Percentiles rank a stretch among this genome's conserved stretches.
Conservation (phyloP, 176 grass and related monocot species). For the Zea luxurians region DNA sequence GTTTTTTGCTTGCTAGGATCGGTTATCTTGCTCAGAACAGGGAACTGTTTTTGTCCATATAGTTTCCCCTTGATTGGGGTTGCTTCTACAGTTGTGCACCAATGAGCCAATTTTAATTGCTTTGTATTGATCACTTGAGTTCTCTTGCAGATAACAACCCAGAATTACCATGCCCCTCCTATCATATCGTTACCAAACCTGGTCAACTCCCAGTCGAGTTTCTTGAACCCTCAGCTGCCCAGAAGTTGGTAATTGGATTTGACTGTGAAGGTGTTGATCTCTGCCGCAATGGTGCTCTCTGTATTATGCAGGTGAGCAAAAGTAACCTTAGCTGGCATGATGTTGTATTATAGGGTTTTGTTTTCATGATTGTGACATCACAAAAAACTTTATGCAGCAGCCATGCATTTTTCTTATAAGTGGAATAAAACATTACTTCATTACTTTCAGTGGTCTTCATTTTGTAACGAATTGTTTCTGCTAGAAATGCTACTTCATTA, state of each 20-base stretch:
- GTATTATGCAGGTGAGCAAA: conserved; percentile 92
- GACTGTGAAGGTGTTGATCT: conserved; percentile 98
- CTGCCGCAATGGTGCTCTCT: conserved; percentile 81
- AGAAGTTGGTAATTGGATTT: conserved; percentile 69
- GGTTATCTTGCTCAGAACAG: not conserved
- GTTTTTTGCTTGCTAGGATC: not conserved
- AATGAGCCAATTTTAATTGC: not conserved
- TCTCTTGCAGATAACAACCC: conserved; percentile 48
- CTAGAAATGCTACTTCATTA: not conserved
- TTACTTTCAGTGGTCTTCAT: not conserved
- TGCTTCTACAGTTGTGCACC: not conserved
- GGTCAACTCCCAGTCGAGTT: conserved; percentile 80
- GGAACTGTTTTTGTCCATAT: not conserved
- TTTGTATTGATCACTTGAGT: conserved; percentile 18
- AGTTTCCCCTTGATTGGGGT: not conserved
- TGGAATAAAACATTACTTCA: not conserved
- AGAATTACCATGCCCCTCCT: conserved; percentile 45
- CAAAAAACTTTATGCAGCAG: not conserved
- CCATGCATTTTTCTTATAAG: not conserved
- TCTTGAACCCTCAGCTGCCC: conserved; percentile 70
- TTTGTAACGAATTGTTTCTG: not conserved
- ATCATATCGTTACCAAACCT: conserved; percentile 66
- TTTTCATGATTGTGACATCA: not conserved
- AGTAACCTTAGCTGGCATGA: conserved; percentile 1
- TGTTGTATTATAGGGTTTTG: not conserved